Conservation (phyloP, 1,284 basidiomycete species). For the Gymnopus androsaceus region DNA sequence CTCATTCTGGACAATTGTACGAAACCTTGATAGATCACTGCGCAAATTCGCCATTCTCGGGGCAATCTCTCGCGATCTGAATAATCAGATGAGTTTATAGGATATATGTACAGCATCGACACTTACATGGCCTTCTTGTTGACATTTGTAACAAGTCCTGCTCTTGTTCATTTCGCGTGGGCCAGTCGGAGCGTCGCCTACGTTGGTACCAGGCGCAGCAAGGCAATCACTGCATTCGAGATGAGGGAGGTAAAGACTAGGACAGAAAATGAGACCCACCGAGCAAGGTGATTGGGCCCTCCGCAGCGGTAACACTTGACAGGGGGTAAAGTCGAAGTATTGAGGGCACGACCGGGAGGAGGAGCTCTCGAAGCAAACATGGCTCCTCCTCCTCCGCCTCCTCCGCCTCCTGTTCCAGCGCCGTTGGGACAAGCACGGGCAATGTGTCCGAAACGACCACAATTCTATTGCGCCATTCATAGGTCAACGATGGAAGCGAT, state of each 20-base stretch:
- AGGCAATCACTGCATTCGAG: conserved; percentile 67
- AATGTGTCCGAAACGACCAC: conserved; percentile 79
- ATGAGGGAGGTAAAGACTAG: conserved; percentile 7
- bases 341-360: conserved; percentile 70
- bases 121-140: conserved; percentile 82
- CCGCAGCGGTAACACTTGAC: conserved; percentile 85
- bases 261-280: conserved; percentile 39
- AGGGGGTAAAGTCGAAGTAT: conserved; percentile 74
- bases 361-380: conserved; percentile 66
- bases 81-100: background rate
- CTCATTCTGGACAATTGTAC: background rate
- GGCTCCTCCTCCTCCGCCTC: conserved; percentile 34
- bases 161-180: conserved; percentile 53
- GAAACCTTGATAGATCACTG: conserved; percentile 30
- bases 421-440: conserved; percentile 71
- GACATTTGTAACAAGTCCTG: conserved; percentile 86
- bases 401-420: conserved; percentile 39
- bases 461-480: conserved; percentile 59
- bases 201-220: conserved; percentile 62
- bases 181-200: conserved; percentile 46
- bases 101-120: conserved; percentile 22
- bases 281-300: conserved; percentile 80
- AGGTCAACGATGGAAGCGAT: conserved; percentile 16
- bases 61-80: conserved; percentile 80
- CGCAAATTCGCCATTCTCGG: conserved; percentile 58